Evolutionary conservation across 345 rosid species (phyloP).

Genomic region (Rubroshorea leprosula): DNA sequence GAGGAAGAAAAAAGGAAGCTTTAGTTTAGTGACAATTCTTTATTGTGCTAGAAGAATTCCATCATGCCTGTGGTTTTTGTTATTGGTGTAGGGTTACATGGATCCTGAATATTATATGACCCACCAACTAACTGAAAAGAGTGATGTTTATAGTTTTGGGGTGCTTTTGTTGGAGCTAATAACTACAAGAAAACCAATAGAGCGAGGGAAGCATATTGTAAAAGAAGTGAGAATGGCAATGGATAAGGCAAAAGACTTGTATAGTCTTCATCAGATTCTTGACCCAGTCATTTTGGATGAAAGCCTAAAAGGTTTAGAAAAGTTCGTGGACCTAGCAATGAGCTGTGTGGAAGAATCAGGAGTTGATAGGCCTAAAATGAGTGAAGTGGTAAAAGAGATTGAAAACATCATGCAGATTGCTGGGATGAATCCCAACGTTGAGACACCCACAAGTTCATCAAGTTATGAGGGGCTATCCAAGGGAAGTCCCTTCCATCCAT

Average conservation of each 20-base stretch:
- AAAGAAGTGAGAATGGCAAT: constrained; percentile 57
- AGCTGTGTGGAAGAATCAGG: constrained; percentile 60
- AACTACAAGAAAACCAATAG: constrained; percentile 67
- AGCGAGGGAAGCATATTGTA: constrained; percentile 77
- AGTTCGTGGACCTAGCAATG: constrained; percentile 58
- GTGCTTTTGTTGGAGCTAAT: constrained; percentile 72
- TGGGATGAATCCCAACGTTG: constrained; percentile 51
- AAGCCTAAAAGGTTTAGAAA: constrained; percentile 49
- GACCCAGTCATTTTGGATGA: constrained; percentile 51
- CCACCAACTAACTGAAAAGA: constrained; percentile 81
- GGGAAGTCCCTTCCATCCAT: too few relatives aligned
- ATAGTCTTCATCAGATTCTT: constrained; percentile 57
- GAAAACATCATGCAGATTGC: constrained; percentile 61
- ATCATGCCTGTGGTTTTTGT: too few relatives aligned
- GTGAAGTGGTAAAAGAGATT: constrained; percentile 69
- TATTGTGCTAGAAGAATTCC: too few relatives aligned
- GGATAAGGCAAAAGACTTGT: constrained; percentile 49
- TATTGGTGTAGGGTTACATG: constrained; percentile 59
- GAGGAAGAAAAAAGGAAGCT: too few relatives aligned
- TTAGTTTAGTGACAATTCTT: too few relatives aligned
- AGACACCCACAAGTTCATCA: constrained; percentile 48
- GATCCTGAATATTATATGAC: constrained; percentile 98
- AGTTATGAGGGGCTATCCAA: constrained; percentile 32
- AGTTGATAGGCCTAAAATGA: constrained; percentile 61
- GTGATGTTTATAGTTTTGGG: constrained; percentile 93